Base-by-base conservation (phyloP, 2,329 filamentous ascomycete species). In the Microcyclospora tardicrescens region DNA sequence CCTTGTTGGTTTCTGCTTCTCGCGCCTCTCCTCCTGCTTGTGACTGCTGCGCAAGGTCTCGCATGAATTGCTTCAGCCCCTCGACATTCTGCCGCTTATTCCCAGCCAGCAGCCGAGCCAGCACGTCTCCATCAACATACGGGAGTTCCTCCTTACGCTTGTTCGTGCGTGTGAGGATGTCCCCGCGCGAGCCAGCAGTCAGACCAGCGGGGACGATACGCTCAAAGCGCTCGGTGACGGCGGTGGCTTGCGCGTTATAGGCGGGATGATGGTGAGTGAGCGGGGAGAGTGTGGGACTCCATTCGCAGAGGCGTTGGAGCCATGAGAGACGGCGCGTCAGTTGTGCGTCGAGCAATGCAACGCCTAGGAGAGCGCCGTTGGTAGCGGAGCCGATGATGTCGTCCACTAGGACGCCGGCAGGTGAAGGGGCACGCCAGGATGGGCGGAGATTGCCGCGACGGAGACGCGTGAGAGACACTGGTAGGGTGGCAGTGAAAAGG, bases 291-390 rank as follows among this genome's bases (percentile, higher is more conserved):
- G 53, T 48, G 16, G 60, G 50, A 27, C 44, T 52, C 44, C 58
- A 54, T 34, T 57, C 51, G 37, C 56, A 50, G 35, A 93, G 56
- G 42, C 81, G 79, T 52, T 93, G 79, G 1, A 95, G 55, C 45
- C 89, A 76, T 41, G 72, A 71, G 5, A 96, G 66, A 3, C 93
- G 65, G 6, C 70, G 68, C 74, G 80, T 82, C 6, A 79, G 71
- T 2, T 72, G 60, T 13, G 71, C 52, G 9, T 69, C 64, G 1
- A 96, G 61, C 11, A 87, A 61, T 1, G 72, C 72, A 49, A 95
- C 80, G 12, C 63, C 57, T 33, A 67, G 65, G 11, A 76, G 51
- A 1, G 66, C 63, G 28, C 72, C 72, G 40, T 73, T 70, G 38
- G 67, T 61, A 35, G 67, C 66, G 15, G 65, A 65, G 16, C 68